A percentile compares a stretch with the other conserved stretches of the same genome.
phyloP scores from a whole-genome alignment of 805 yeast species.

The Myxozyma nipponensis region DNA sequence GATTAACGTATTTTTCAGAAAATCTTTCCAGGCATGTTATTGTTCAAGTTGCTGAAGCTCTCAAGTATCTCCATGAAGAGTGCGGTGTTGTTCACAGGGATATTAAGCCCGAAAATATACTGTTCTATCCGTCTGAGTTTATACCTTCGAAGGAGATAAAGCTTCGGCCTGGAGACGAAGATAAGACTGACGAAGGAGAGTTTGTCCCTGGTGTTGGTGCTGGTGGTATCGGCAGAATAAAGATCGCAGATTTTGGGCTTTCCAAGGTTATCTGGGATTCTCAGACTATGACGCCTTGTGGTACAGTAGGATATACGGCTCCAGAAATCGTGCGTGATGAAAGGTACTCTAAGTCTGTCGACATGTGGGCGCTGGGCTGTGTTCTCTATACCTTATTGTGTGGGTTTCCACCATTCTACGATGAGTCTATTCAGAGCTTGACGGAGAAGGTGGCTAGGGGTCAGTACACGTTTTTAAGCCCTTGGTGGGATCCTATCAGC shows the following conservation, averaged over 20 bases:
- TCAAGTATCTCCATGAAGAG: conserved; percentile 66
- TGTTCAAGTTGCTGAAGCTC: conserved; percentile 64
- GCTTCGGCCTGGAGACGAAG: conserved; percentile 41
- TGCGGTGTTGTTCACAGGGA: conserved; percentile 74
- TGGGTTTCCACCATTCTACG: conserved; percentile 97
- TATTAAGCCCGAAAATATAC: conserved; percentile 74
- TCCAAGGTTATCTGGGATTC: conserved; percentile 86
- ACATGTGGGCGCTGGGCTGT: conserved; percentile 99
- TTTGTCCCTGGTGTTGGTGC: conserved; percentile 80
- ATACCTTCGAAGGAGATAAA: conserved; percentile 38
- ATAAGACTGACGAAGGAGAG: conserved; percentile 79
- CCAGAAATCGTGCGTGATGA: conserved; percentile 97
- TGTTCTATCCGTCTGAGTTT: conserved; percentile 55
- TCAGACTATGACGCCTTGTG: conserved; percentile 95
- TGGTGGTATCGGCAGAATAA: conserved; percentile 85
- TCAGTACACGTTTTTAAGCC: conserved; percentile 67
- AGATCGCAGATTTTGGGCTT: conserved; percentile 92
- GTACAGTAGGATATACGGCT: conserved; percentile 97
- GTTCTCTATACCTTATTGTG: conserved; percentile 88
- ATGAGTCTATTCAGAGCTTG: conserved; percentile 67
- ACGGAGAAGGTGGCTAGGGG: conserved; percentile 80
- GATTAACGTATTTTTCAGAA: conserved; percentile 71
- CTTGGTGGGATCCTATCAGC: conserved; percentile 88
- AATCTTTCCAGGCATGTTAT: conserved; percentile 69
- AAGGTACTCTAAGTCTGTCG: conserved; percentile 87